Conservation (phyloP, 306 rosid genomes). For the Canavalia gladiata region DNA sequence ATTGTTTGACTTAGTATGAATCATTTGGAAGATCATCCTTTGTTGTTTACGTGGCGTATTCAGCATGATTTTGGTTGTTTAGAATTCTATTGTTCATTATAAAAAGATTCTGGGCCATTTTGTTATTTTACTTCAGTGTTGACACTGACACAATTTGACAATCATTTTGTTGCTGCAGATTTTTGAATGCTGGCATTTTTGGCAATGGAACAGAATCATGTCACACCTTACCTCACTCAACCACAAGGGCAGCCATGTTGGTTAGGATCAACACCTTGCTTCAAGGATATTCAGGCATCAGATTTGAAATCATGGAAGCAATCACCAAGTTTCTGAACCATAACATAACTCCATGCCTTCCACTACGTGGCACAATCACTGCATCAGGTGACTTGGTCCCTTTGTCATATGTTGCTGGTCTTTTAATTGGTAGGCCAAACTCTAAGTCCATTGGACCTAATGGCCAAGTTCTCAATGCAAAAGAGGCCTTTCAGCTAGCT, state of each 20-base stretch:
- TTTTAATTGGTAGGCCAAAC: constrained; percentile 79
- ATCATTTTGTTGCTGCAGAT: constrained; percentile 55
- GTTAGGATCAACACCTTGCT: constrained; percentile 93
- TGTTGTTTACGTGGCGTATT: neutral
- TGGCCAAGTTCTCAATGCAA: constrained; percentile 63
- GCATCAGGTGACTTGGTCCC: constrained; percentile 94
- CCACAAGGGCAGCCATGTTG: constrained; percentile 90
- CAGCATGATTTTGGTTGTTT: neutral
- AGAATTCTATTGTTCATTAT: neutral
- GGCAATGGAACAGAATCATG: constrained; percentile 68
- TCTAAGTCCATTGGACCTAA: constrained; percentile 80
- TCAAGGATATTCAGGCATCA: constrained; percentile 91
- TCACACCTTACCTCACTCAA: constrained; percentile 73
- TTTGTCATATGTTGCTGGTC: constrained; percentile 84
- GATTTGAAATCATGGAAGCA: constrained; percentile 88
- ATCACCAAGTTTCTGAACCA: constrained; percentile 75
- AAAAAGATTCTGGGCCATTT: neutral
- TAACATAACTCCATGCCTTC: constrained; percentile 82
- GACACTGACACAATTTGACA: neutral
- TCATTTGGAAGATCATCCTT: neutral
- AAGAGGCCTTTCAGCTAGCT: constrained; percentile 76
- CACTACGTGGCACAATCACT: constrained; percentile 83
- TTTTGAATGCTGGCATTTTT: constrained; percentile 90
- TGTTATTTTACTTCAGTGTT: neutral
- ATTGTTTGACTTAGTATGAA: constrained; percentile 14